Evolutionary conservation across 768 basidiomycete genomes (phyloP), one percentile per base, ranked within the genome.

Genomic region (Pulveroboletus ravenelii): DNA sequence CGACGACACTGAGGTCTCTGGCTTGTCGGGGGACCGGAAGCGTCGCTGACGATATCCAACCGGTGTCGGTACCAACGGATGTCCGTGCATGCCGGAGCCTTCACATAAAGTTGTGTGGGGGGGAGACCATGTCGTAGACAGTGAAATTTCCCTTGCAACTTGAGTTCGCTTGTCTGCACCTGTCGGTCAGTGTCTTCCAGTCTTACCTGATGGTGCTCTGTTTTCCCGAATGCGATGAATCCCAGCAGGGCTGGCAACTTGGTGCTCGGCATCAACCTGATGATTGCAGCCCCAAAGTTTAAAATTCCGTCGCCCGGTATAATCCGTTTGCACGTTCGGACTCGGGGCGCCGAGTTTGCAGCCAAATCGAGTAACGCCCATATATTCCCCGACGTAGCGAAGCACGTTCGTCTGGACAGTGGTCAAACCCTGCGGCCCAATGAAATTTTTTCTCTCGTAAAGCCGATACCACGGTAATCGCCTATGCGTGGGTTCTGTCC

Each of bases 361-460:
- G 23, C 64, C 51, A 55, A 66, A 62, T 55, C 40, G 45, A 47
- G 65, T 53, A 64, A 61, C 38, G 25, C 6, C 25, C 25, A 15
- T 34, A 17, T 25, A 27, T 14, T 30, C 35, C n/a, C 17, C 17
- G 2, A 31, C 14, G 12, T 17, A 41, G 41, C 43, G 55, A 64
- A 47, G 48, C 67, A 67, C 66, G 68, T 67, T 67, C 65, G 67
- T 63, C 34, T 46, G 13, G 8, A 51, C 35, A 64, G 48, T 60
- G 67, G 60, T 45, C 50, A 18, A 45, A 23, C 18, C 10, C 20
- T 46, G 9, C 44, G 50, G n/a, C 17, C 62, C 52, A 60, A 58
- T 65, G 40, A 35, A 13, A 53, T 35, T 43, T 51, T 47, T 42
- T 48, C 37, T 46, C 17, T 13, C 46, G 38, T 18, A 17, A 2